Evolutionary conservation across 331 rosid genomes (phyloP).

Genomic region (Erythrophleum ivorense): DNA sequence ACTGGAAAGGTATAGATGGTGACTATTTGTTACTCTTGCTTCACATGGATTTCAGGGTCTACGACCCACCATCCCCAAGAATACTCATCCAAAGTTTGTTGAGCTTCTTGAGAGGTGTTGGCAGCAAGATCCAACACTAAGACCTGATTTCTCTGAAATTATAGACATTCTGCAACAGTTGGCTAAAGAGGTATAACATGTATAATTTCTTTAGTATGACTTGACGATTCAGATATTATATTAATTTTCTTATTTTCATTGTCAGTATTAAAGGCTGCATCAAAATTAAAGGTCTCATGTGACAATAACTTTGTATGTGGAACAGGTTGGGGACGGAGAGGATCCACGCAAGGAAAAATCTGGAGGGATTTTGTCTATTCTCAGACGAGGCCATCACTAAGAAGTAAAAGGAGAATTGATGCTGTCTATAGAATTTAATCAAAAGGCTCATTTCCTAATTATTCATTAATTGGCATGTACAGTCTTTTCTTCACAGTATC

Average conservation of each 20-base stretch:
- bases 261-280: not conserved
- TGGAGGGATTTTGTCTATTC: slow-evolving; percentile 75
- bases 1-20: slow-evolving; percentile 31
- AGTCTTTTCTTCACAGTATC: slow-evolving; percentile 45
- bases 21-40: slow-evolving; percentile 1
- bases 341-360: slow-evolving; percentile 69
- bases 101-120: slow-evolving; percentile 88
- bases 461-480: slow-evolving; percentile 53
- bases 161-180: slow-evolving; percentile 66
- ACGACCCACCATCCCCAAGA: slow-evolving; percentile 86
- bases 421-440: slow-evolving; percentile 42
- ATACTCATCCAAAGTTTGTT: slow-evolving; percentile 76
- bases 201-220: not conserved
- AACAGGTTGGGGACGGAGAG: slow-evolving; percentile 84
- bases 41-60: slow-evolving; percentile 63
- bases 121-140: slow-evolving; percentile 82
- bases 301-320: not conserved
- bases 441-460: slow-evolving; percentile 31
- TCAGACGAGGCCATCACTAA: slow-evolving; percentile 79
- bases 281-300: not conserved
- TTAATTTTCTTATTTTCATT: not conserved
- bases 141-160: slow-evolving; percentile 87
- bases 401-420: slow-evolving; percentile 31
- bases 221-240: not conserved
- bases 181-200: slow-evolving; percentile 66